Evolutionary conservation across 148 eudicot genomes (phyloP).

Genomic region (Dysphania ambrosioides): DNA sequence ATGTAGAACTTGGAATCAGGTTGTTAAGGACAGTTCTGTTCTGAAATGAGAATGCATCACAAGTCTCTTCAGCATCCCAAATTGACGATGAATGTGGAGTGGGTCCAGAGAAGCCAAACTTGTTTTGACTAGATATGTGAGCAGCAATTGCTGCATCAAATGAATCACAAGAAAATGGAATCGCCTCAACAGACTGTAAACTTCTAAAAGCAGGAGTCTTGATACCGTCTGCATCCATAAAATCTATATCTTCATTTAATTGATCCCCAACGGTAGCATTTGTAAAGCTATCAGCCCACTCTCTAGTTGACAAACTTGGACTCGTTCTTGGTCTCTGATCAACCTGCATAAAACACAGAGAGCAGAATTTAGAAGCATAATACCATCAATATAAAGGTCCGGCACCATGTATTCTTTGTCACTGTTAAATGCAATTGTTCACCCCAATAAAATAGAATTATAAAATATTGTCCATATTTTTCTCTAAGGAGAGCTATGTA

Average conservation of each 20-base stretch:
- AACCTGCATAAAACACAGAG: conserved; percentile 35
- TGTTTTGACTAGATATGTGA: conserved; percentile 58
- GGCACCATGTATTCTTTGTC: not conserved
- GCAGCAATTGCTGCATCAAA: conserved; percentile 99
- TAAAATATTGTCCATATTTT: too few species aligned
- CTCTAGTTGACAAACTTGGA: conserved; percentile 43
- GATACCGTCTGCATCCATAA: conserved; percentile 31
- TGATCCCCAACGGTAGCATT: conserved; percentile 66
- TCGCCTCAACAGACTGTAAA: conserved; percentile 46
- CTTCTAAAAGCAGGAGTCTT: conserved; percentile 33
- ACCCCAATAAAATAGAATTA: too few species aligned
- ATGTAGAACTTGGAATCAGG: conserved; percentile 24
- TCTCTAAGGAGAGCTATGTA: too few species aligned
- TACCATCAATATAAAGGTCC: not conserved
- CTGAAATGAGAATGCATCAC: conserved; percentile 88
- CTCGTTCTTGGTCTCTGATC: conserved; percentile 34
- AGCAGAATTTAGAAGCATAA: not conserved
- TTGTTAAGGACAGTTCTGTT: conserved; percentile 33
- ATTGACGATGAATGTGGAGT: conserved; percentile 42
- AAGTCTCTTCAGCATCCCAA: conserved; percentile 97
- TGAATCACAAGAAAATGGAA: conserved; percentile 73
- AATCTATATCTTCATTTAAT: conserved; percentile 46
- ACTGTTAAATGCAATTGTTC: not conserved
- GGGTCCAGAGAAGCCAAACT: conserved; percentile 33
- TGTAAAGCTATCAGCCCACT: conserved; percentile 93